phyloP scores from a whole-genome alignment of 345 rosid genomes.

The Melaleuca quinquenervia region DNA sequence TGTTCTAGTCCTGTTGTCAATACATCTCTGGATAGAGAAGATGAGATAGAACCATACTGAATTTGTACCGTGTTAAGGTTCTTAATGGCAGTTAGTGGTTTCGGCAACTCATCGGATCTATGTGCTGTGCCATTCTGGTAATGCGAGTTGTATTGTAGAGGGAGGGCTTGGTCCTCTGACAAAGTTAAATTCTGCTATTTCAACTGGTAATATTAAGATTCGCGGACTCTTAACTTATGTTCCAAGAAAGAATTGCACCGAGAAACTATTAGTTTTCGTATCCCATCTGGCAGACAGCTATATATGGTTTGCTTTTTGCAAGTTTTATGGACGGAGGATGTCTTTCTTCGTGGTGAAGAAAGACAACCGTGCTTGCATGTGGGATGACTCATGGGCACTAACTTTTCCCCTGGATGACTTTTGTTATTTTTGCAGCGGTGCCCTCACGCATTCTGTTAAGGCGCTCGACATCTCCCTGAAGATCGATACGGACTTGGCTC shows the following conservation, averaged over 20 bases:
- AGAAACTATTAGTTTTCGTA: neutral
- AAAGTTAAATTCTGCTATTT: neutral
- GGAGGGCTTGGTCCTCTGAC: neutral
- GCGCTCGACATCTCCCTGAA: slow-evolving; percentile 91
- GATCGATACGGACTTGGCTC: slow-evolving; percentile 87
- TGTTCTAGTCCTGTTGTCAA: neutral
- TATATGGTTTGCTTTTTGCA: neutral
- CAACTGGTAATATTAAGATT: neutral
- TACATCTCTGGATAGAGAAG: neutral
- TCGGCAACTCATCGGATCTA: neutral
- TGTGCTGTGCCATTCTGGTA: neutral
- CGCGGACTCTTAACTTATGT: neutral
- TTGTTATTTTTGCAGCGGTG: slow-evolving; percentile 50
- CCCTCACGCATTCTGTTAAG: slow-evolving; percentile 85
- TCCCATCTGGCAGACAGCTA: neutral
- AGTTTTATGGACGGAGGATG: neutral
- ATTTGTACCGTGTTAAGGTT: neutral
- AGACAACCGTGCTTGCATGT: neutral
- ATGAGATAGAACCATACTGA: neutral
- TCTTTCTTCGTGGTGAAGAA: neutral
- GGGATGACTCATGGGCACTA: neutral
- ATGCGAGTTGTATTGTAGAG: neutral
- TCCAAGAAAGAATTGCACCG: neutral
- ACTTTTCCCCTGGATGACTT: neutral
- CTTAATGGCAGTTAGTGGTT: neutral